Conservation (phyloP, 306 rosid genomes). For the Malus fusca region DNA sequence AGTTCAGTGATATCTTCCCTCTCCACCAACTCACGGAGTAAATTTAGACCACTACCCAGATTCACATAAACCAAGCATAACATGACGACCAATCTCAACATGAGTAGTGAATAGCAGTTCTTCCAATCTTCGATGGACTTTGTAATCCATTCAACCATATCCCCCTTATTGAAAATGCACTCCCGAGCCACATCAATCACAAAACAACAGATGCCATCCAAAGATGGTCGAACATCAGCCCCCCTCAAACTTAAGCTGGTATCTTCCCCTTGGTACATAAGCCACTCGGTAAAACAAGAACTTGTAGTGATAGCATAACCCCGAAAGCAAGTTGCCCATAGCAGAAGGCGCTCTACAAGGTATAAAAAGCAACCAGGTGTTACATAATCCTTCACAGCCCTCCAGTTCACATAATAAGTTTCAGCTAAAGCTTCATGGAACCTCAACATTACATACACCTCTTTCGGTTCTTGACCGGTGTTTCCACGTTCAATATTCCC, state of each 20-base stretch:
- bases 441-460: not conserved
- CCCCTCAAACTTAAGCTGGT: not conserved
- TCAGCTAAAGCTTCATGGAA: slow-evolving; percentile 29
- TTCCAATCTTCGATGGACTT: slow-evolving; percentile 2
- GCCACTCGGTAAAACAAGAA: slow-evolving; percentile 61
- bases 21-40: slow-evolving; percentile 18
- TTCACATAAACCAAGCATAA: slow-evolving; percentile 38
- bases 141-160: slow-evolving; percentile 32
- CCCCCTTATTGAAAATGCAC: slow-evolving; percentile 9
- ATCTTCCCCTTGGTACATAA: slow-evolving; percentile 28
- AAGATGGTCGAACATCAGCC: not conserved
- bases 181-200: not conserved
- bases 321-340: slow-evolving; percentile 18
- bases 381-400: slow-evolving; percentile 18
- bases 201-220: not conserved
- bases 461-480: not conserved
- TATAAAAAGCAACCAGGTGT: slow-evolving; percentile 60
- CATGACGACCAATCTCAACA: slow-evolving; percentile 34
- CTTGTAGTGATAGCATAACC: slow-evolving; percentile 42
- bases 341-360: slow-evolving; percentile 59
- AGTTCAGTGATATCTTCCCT: not conserved
- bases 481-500: not conserved
- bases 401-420: slow-evolving; percentile 37
- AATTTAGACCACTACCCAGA: slow-evolving; percentile 10
- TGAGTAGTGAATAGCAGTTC: slow-evolving; percentile 23